A percentile compares a stretch with the other conserved stretches of the same genome.
Conservation (phyloP, 371 early-diverging fungal species). For the Nematocida minor region DNA sequence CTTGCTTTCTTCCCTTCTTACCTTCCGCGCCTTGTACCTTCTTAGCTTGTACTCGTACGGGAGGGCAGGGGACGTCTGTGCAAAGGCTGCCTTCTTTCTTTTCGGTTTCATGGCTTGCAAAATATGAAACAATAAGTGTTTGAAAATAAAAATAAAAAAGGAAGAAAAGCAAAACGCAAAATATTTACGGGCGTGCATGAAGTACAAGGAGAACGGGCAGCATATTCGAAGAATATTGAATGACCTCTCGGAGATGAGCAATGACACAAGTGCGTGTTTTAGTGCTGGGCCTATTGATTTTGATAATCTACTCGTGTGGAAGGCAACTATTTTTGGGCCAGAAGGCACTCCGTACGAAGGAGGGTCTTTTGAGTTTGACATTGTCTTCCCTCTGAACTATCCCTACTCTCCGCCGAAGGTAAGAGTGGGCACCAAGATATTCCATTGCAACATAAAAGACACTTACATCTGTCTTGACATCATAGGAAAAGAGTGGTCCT, state of each 20-base stretch:
- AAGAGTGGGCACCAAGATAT: slow-evolving; percentile 75
- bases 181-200: slow-evolving; percentile 26
- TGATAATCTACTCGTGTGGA: slow-evolving; percentile 73
- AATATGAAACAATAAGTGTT: too few relatives aligned
- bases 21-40: slow-evolving; percentile 54
- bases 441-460: slow-evolving; percentile 94
- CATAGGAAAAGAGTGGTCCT: slow-evolving; percentile 96
- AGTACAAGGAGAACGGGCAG: slow-evolving; percentile 48
- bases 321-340: slow-evolving; percentile 68
- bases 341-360: slow-evolving; percentile 78
- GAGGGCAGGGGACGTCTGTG: neutral
- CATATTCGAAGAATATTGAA: slow-evolving; percentile 62
- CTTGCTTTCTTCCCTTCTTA: slow-evolving; percentile 51
- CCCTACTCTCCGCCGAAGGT: slow-evolving; percentile 97
- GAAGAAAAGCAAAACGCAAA: too few relatives aligned
- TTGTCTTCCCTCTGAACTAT: slow-evolving; percentile 80
- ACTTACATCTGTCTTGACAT: slow-evolving; percentile 96
- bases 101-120: too few relatives aligned
- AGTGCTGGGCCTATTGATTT: slow-evolving; percentile 68
- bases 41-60: slow-evolving; percentile 63
- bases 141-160: slow-evolving; percentile 46
- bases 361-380: slow-evolving; percentile 81
- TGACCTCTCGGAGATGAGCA: slow-evolving; percentile 71
- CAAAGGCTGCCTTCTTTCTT: neutral
- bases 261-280: slow-evolving; percentile 69